Percentiles rank a stretch among this genome's conserved stretches.
Evolutionary conservation across 2,329 filamentous ascomycete genomes (phyloP).

Genomic region (Mycosphaerella sp.): DNA sequence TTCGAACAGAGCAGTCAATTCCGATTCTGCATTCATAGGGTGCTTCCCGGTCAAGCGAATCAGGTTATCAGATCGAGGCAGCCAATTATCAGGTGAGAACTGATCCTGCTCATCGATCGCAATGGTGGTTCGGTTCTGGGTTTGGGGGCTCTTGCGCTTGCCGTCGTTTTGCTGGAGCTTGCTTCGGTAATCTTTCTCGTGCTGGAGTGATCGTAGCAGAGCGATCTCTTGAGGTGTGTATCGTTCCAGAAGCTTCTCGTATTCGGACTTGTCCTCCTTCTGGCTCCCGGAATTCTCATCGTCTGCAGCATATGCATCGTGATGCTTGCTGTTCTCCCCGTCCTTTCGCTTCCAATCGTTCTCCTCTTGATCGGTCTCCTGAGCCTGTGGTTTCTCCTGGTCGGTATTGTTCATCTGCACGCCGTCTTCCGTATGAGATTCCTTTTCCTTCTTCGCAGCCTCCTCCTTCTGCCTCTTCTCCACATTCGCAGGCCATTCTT

Average conservation of each 20-base stretch:
- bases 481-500: slow-evolving; percentile 46
- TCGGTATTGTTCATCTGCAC: slow-evolving; percentile 5
- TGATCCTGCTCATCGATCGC: slow-evolving; percentile 47
- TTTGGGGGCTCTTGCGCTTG: slow-evolving; percentile 35
- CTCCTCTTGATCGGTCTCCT: slow-evolving; percentile 18
- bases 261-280: slow-evolving; percentile 21
- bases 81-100: slow-evolving; percentile 50
- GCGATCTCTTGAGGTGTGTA: slow-evolving; percentile 42
- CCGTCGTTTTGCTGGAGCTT: slow-evolving; percentile 42
- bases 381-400: slow-evolving; percentile 10
- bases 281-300: slow-evolving; percentile 19
- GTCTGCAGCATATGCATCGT: slow-evolving; percentile 34
- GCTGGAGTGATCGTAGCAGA: slow-evolving; percentile 37
- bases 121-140: slow-evolving; percentile 29
- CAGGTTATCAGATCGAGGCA: slow-evolving; percentile 43
- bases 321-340: slow-evolving; percentile 33
- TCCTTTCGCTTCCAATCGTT: slow-evolving; percentile 29
- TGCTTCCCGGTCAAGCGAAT: slow-evolving; percentile 50
- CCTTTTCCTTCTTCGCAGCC: slow-evolving; percentile 26
- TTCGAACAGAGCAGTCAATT: slow-evolving; percentile 40
- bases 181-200: slow-evolving; percentile 41
- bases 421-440: slow-evolving; percentile 20
- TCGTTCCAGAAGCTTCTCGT: slow-evolving; percentile 33
- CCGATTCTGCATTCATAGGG: slow-evolving; percentile 47
- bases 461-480: slow-evolving; percentile 35